Conservation (phyloP, 768 basidiomycete genomes). For the Cystoderma amianthinum region DNA sequence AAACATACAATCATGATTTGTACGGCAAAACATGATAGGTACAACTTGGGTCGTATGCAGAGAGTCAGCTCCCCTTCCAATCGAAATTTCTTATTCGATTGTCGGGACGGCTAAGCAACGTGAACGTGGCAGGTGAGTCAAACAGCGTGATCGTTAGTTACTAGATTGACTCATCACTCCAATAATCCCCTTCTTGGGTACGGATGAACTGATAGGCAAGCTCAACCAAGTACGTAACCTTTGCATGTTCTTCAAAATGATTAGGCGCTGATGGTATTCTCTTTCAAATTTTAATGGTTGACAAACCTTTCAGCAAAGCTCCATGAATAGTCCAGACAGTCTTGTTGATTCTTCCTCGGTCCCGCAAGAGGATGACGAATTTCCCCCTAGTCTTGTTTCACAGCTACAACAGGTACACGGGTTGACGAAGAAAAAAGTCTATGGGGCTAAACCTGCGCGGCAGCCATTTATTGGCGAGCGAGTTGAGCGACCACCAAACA, state of each 20-base stretch:
- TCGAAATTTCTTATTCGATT: constrained; percentile 32
- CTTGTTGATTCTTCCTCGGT: too few species aligned
- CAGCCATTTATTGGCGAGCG: constrained; percentile 49
- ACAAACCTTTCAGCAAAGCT: too few species aligned
- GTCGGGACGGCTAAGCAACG: constrained; percentile 25
- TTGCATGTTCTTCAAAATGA: too few species aligned
- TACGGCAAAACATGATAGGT: too few species aligned
- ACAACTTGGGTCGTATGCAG: constrained; percentile 28
- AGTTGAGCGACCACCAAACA: constrained; percentile 31
- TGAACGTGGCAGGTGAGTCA: constrained; percentile 7
- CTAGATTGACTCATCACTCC: neutral
- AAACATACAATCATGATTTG: neutral
- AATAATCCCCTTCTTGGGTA: neutral
- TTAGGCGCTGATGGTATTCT: neutral
- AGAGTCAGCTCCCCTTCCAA: constrained; percentile 35
- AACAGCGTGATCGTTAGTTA: neutral
- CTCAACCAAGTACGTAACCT: neutral
- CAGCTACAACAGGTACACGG: constrained; percentile 65
- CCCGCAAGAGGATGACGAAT: constrained; percentile 9
- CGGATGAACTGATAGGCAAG: neutral
- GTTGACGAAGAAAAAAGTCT: constrained; percentile 63
- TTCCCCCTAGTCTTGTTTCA: constrained; percentile 45
- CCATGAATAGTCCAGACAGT: too few species aligned
- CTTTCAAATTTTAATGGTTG: too few species aligned
- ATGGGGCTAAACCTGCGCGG: constrained; percentile 41